Conservation (phyloP, 140 eudicot genomes). For the Stevia rebaudiana region DNA sequence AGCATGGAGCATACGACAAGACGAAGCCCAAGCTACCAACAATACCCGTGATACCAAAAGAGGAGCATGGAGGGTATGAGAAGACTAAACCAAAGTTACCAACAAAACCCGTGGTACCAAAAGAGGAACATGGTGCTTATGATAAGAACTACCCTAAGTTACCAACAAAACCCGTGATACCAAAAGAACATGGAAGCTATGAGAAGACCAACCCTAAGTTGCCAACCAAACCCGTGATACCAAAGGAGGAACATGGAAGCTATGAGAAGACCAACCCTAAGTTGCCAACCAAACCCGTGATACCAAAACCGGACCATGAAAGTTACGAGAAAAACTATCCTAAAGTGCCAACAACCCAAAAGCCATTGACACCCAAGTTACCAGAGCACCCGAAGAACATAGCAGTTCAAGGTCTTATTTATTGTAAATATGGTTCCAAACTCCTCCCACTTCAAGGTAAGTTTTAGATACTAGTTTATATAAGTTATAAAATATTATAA, state of each 20-base stretch:
- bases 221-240: conserved; percentile 16
- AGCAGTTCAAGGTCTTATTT: conserved; percentile 47
- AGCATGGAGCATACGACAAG: too few species aligned
- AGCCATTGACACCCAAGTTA: too few species aligned
- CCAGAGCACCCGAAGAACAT: conserved; percentile 29
- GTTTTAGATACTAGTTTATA: neutral
- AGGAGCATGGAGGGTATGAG: neutral
- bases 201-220: neutral
- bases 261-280: neutral
- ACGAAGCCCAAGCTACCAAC: conserved; percentile 2
- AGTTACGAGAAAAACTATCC: neutral
- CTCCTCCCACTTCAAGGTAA: conserved; percentile 48
- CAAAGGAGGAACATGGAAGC: neutral
- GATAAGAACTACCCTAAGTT: neutral
- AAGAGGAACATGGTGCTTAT: conserved; percentile 3
- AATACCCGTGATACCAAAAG: conserved; percentile 14
- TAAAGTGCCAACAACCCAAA: conserved; percentile 9
- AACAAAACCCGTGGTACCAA: conserved; percentile 21
- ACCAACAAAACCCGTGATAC: conserved; percentile 16
- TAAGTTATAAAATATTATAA: too few species aligned
- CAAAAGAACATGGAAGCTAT: neutral
- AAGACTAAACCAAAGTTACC: conserved; percentile 22
- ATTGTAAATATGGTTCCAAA: conserved; percentile 42
- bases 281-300: too few species aligned
- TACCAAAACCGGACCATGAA: conserved; percentile 1